A percentile compares a stretch with the other conserved stretches of the same genome.
Conservation (phyloP, 176 grass and related monocot species). For the Cenchrus fungigraminus region DNA sequence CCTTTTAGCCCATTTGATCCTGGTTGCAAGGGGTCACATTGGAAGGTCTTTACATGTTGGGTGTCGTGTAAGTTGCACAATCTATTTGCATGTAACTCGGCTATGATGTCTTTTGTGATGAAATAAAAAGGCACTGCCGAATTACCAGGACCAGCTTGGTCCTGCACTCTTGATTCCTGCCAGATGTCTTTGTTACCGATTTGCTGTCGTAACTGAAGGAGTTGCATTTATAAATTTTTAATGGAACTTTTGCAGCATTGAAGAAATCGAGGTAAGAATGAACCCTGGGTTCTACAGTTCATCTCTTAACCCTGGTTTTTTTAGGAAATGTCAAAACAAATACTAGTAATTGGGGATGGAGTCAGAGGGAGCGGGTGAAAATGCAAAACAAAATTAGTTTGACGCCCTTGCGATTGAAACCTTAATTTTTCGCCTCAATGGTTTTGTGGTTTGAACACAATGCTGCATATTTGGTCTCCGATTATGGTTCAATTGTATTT, state of each 20-base stretch:
- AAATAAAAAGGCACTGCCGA: constrained; percentile 14
- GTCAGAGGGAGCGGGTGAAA: neutral
- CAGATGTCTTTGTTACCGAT: neutral
- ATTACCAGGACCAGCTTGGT: neutral
- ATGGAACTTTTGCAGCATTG: neutral
- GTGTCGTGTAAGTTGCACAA: constrained; percentile 25
- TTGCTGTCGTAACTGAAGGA: neutral
- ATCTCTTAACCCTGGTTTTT: neutral
- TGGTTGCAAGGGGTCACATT: constrained; percentile 36
- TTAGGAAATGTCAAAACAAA: too few relatives aligned
- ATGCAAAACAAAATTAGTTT: neutral
- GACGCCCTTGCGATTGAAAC: neutral
- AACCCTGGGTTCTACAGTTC: neutral
- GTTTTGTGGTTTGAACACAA: too few relatives aligned
- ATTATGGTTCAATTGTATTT: too few relatives aligned
- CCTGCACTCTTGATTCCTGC: neutral
- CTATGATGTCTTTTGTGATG: constrained; percentile 7
- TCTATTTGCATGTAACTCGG: constrained; percentile 32
- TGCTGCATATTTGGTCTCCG: too few relatives aligned
- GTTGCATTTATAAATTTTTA: neutral
- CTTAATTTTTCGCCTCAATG: neutral
- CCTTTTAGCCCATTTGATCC: constrained; percentile 26
- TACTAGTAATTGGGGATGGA: too few relatives aligned
- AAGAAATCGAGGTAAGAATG: neutral
- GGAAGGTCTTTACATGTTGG: constrained; percentile 19